Base-by-base conservation (phyloP, 2,329 filamentous ascomycete genomes). In the Ceratocystis papillata region DNA sequence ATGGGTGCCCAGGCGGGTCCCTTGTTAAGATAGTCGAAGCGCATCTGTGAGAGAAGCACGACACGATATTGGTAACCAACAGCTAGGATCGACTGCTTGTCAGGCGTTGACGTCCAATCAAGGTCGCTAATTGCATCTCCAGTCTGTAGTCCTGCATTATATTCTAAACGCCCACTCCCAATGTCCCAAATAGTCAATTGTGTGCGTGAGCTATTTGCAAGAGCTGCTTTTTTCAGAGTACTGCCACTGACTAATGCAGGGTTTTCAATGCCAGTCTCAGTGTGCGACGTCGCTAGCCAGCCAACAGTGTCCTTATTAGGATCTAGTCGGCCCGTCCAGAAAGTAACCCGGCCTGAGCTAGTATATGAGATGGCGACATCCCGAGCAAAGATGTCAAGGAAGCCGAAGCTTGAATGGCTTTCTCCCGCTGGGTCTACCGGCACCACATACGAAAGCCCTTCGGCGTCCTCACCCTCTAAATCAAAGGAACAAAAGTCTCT, bases 61-160 rank as follows among this genome's bases (percentile, higher is more conserved):
- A 96, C 87, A 66, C 88, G 85, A 69, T 92, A 89, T n/a, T 87
- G 87, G 72, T 96, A 96, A 0, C 92, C 91, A n/a, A 96, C 89
- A 0, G 92, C 90, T 22, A 96, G 79, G 65, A 96, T 91, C 0
- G 89, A 93, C 72, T 96, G 90, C 62, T 85, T 86, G 73, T 96
- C 90, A 0, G 90, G 90, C 0, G 92, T 96, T 2, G 89, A 93
- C 0, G 91, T 93, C 93, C 93, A 96, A 74, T 96, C 91, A 12
- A 96, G 82, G 74, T 96, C 92, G 69, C 87, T 85, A 50, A 96
- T 90, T 5, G 81, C 82, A 71, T 94, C 88, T 68, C 87, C 82
- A 12, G 81, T 80, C 69, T 87, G 82, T 69, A 91, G 94, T 37
- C 84, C 81, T 71, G 93, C 84, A 68, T 89, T 83, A 72, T 89